Percentiles rank a stretch among this genome's conserved stretches.
These are phyloP conservation scores for Aurantiochytrium sp. DNA, from an alignment of 108 stramenopile genomes.

Conservation along the genomic window DNA sequence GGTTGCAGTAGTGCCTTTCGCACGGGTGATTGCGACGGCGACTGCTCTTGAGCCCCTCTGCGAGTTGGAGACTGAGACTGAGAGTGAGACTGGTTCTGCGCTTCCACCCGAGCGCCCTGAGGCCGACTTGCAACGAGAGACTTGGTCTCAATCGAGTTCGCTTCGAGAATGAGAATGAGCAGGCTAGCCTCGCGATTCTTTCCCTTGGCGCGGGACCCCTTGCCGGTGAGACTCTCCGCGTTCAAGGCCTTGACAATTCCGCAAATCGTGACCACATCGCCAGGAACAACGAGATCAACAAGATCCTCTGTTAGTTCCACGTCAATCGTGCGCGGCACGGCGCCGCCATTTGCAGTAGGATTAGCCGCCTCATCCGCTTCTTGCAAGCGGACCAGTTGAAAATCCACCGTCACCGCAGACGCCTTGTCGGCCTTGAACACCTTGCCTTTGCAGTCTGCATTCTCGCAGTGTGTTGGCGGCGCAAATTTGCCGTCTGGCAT, in stretches of 20 bases:
- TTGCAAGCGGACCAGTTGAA: conserved; percentile 81
- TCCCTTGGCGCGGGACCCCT: conserved; percentile 66
- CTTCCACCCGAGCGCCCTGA: neutral
- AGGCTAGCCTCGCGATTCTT: conserved; percentile 59
- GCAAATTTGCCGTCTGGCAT: conserved; percentile 59
- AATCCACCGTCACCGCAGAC: conserved; percentile 76
- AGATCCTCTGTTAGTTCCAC: conserved; percentile 72
- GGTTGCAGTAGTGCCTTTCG: neutral
- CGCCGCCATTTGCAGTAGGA: neutral
- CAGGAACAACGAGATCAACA: conserved; percentile 85
- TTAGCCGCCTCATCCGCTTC: conserved; percentile 65
- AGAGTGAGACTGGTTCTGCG: neutral
- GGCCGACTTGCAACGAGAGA: conserved; percentile 7
- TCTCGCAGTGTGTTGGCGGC: conserved; percentile 65
- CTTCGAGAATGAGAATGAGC: conserved; percentile 76
- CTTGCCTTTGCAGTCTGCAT: conserved; percentile 49
- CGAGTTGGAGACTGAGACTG: neutral
- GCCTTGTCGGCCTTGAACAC: conserved; percentile 61
- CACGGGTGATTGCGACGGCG: neutral
- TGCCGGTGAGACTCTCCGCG: conserved; percentile 69
- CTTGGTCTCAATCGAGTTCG: conserved; percentile 69
- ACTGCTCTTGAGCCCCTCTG: neutral
- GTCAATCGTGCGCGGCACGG: conserved; percentile 71
- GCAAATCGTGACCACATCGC: conserved; percentile 79
- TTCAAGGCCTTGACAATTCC: conserved; percentile 78